A percentile compares a stretch with the other conserved stretches of the same genome.
Evolutionary conservation across 1,284 basidiomycete species (phyloP).

Genomic region (Boletus hoseneyae): DNA sequence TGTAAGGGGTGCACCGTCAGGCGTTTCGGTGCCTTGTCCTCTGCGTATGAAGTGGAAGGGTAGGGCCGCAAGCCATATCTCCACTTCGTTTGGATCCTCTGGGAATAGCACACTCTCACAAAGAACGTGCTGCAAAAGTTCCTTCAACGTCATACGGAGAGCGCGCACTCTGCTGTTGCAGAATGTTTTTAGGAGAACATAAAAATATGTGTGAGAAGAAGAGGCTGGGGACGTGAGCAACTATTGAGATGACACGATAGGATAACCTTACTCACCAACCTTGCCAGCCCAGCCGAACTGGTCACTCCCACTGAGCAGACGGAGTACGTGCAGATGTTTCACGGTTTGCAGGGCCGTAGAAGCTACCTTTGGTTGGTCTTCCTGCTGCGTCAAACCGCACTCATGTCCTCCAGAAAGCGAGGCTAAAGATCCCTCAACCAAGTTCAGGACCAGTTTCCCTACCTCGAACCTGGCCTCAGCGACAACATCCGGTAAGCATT

Average conservation of each 20-base stretch:
- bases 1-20: conserved; percentile 51
- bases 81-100: conserved; percentile 70
- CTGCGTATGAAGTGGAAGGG: conserved; percentile 39
- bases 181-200: conserved; percentile 67
- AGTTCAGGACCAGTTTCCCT: conserved; percentile 69
- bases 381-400: neutral
- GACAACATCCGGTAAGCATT: conserved; percentile 68
- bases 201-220: conserved; percentile 53
- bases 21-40: conserved; percentile 37
- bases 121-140: conserved; percentile 62
- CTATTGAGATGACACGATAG: neutral
- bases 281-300: conserved; percentile 79
- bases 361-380: conserved; percentile 13
- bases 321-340: conserved; percentile 77
- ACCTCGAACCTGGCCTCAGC: conserved; percentile 83
- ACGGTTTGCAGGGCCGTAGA: conserved; percentile 48
- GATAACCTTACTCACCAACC: conserved; percentile 46
- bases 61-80: conserved; percentile 71
- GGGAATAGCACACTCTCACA: conserved; percentile 77
- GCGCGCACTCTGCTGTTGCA: conserved; percentile 46
- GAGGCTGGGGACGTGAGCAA: conserved; percentile 31
- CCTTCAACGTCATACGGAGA: conserved; percentile 53
- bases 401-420: conserved; percentile 19
- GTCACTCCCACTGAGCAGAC: conserved; percentile 67
- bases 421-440: conserved; percentile 30